Conservation (phyloP, 768 basidiomycete genomes). For the Phylloporus sp. region DNA sequence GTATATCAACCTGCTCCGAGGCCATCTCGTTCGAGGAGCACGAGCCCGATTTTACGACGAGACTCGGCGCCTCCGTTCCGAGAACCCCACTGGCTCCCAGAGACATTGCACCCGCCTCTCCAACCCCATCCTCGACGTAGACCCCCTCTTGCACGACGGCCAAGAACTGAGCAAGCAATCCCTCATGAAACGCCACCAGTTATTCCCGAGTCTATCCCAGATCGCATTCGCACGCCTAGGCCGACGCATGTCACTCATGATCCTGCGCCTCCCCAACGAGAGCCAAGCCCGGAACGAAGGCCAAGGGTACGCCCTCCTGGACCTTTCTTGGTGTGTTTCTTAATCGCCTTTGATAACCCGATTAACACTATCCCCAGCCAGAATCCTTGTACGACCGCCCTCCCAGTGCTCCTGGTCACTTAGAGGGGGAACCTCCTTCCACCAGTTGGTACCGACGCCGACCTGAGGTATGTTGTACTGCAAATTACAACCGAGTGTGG, state of each 20-base stretch:
- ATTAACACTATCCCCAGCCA: slow-evolving; percentile 17
- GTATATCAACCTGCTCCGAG: slow-evolving; percentile 46
- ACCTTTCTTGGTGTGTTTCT: slow-evolving; percentile 17
- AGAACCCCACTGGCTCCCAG: slow-evolving; percentile 20
- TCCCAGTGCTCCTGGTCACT: slow-evolving; percentile 20
- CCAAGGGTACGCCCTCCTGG: slow-evolving; percentile 24
- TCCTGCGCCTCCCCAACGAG: slow-evolving; percentile 10
- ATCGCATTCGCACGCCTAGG: slow-evolving; percentile 6
- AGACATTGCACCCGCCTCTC: slow-evolving; percentile 9
- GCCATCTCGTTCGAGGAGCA: slow-evolving; percentile 36
- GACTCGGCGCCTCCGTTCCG: slow-evolving; percentile 27
- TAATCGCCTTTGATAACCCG: not conserved
- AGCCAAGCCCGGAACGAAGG: slow-evolving; percentile 16
- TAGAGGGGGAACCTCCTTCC: slow-evolving; percentile 15
- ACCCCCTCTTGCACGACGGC: slow-evolving; percentile 4
- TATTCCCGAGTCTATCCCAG: slow-evolving; percentile 8
- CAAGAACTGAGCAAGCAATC: not conserved
- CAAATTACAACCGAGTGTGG: not conserved
- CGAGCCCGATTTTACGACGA: slow-evolving; percentile 33
- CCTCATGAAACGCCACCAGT: slow-evolving; percentile 1
- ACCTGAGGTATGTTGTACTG: slow-evolving; percentile 14
- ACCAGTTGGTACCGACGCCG: slow-evolving; percentile 24
- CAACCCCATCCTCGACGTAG: slow-evolving; percentile 6
- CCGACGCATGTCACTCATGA: slow-evolving; percentile 1
- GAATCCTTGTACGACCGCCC: slow-evolving; percentile 21